Conservation (phyloP, 306 rosid species). For the Abrus pulchellus region DNA sequence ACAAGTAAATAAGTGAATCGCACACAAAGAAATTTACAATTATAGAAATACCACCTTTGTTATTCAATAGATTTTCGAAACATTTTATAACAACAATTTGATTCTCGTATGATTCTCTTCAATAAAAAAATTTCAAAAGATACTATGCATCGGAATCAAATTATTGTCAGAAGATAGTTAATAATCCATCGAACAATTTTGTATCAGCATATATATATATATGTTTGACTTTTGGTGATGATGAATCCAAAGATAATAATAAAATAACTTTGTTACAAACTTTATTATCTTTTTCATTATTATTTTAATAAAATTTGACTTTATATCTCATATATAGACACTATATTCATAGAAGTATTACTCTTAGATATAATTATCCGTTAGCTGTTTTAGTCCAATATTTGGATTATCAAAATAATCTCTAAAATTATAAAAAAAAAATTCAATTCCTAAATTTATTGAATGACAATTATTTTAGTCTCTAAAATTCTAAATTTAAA, state of each 20-base stretch:
- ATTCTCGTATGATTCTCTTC: conserved; percentile 21
- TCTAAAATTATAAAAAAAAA: too few species aligned
- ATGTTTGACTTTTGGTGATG: too few species aligned
- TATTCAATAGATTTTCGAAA: conserved; percentile 19
- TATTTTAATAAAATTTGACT: too few species aligned
- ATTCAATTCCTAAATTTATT: not conserved
- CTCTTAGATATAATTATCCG: not conserved
- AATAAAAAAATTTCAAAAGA: not conserved
- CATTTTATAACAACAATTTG: not conserved
- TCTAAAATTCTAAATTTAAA: not conserved
- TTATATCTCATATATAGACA: not conserved
- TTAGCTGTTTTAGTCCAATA: not conserved
- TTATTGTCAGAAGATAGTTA: not conserved
- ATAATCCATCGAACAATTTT: not conserved
- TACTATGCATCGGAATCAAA: not conserved
- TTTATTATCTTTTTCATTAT: not conserved
- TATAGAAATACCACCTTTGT: conserved; percentile 18
- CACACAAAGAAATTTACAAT: conserved; percentile 20
- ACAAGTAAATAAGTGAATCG: not conserved
- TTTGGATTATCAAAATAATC: not conserved
- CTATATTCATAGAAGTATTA: not conserved
- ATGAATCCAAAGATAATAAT: too few species aligned
- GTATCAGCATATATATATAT: not conserved
- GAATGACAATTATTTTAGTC: not conserved
- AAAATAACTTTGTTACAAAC: not conserved